Evolutionary conservation across 129 eudicot species (phyloP).

Genomic region (Artemisia annua): DNA sequence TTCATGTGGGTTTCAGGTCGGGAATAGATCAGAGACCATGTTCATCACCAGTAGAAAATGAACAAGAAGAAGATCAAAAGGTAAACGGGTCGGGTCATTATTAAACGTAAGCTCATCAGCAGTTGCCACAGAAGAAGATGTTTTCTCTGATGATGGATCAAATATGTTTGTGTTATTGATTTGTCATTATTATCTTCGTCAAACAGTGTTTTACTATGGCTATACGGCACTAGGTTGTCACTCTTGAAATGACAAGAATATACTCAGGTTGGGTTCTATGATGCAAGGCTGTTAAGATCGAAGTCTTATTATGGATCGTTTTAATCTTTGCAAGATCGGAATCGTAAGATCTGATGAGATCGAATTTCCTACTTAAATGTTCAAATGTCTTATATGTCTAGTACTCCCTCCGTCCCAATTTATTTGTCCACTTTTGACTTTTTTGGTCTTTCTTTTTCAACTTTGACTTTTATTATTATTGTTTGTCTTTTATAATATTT

Average conservation of each 20-base stretch:
- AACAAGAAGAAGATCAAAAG: slow-evolving; percentile 35
- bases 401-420: too few relatives aligned
- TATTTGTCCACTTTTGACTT: too few relatives aligned
- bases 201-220: slow-evolving; percentile 57
- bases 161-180: slow-evolving; percentile 25
- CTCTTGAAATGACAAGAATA: slow-evolving; percentile 44
- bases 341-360: too few relatives aligned
- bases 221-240: slow-evolving; percentile 72
- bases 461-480: too few relatives aligned
- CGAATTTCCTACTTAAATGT: too few relatives aligned
- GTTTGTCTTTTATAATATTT: too few relatives aligned
- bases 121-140: slow-evolving; percentile 58
- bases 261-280: slow-evolving; percentile 61
- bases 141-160: slow-evolving; percentile 46
- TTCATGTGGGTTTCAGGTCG: too few relatives aligned
- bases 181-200: slow-evolving; percentile 91
- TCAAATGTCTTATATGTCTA: too few relatives aligned
- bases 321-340: too few relatives aligned
- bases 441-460: too few relatives aligned
- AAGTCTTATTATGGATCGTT: too few relatives aligned
- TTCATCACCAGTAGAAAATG: slow-evolving; percentile 36
- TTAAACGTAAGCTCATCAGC: slow-evolving; percentile 72
- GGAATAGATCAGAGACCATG: slow-evolving; percentile 35
- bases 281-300: too few relatives aligned
- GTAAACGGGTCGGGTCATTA: slow-evolving; percentile 63